Base-by-base conservation (phyloP, 2,329 filamentous ascomycete genomes). In the Mycosphaerella sp. region DNA sequence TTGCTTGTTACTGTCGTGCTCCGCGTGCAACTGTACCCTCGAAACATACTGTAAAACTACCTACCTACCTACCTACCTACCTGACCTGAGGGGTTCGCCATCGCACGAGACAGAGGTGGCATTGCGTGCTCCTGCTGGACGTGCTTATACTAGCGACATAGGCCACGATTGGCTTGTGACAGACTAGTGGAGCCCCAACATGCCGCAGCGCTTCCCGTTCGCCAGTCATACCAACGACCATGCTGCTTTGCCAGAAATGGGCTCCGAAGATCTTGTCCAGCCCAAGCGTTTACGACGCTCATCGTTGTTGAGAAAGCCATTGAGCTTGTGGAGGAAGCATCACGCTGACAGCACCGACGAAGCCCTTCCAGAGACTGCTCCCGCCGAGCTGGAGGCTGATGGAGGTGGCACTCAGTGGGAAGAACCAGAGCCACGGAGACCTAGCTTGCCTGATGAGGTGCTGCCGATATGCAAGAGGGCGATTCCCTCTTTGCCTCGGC, bases 401-500 rank as follows among this genome's bases (percentile, higher is more conserved):
- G 26, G 6, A 7, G 26, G 26, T 29, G 26, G 26, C 6, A 29
- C 26, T 29, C 5, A 29, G 26, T 29, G 67, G 51, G 56, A 66
- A 48, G 70, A 53, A 26, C 42, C 48, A 21, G 57, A 60, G 8
- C 61, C 62, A 12, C 51, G 56, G 21, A 51, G 64, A 29, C 56
- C 62, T 11, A 64, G 63, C 53, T 49, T 62, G 42, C 54, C 57
- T 29, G 62, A 63, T 36, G 48, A 60, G 12, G 50, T 55, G n/a
- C 34, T 38, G 10, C 54, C 54, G 59, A 60, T 40, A 60, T 63
- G 48, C 62, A 70, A 47, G 63, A 57, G 62, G 42, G 67, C 67
- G 11, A 82, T 91, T 12, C 86, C 89, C 14, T 85, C 86, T 12
- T 74, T 95, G 38, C 88, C 89, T 39, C 81, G 89, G 46, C 77